Evolutionary conservation across 305 asterid genomes (phyloP), one percentile per base, ranked within the genome.

Genomic region (Plantago coronopus): DNA sequence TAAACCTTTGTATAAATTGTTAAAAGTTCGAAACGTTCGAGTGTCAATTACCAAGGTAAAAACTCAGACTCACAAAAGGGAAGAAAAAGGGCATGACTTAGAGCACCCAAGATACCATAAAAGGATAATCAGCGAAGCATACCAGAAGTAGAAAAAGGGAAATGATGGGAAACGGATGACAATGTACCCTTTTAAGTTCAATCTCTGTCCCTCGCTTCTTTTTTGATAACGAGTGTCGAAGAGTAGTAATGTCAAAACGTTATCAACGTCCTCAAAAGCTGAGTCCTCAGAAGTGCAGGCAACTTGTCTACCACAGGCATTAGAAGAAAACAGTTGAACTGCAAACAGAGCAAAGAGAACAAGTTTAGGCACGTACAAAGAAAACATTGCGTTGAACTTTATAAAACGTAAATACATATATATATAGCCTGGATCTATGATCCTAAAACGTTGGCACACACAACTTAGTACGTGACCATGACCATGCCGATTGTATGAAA

Each of bases 281-380:
- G 95, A 83, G 71, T 89, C 97, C 48, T 91, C 98, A 86, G 85
- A 69, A 91, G 95, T 59, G 95, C 95, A 58, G 98, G 96, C 78
- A 91, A 75, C 83, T 88, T 91, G 83, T 91, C 98, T 22, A 88
- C 95, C 64, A 86, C 93, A 8, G 96, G 98, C 98, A 88, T 91
- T 48, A 86, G 95, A 67, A 91, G 94, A 69, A 91, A 91, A 72
- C 93, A 88, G 77, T 88, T 86, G 81, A 84, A 91, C 98, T 91
- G 95, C 84, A 77, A 62, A 70, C 51, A 57, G 18, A 72, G 65
- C 61, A 65, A 71, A 1, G 22, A 53, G 25, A 57, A n/a, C 48
- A 62, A 50, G 21, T 57, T 63, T 18, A 63, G 47, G n/a, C 19
- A 58, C 34, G 43, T 40, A 12, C 57, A n/a, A 50, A 13, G 57